Percentiles rank a stretch among this genome's conserved stretches.
phyloP scores from a whole-genome alignment of 2,329 filamentous ascomycete genomes.

The Huntiella abstrusa region DNA sequence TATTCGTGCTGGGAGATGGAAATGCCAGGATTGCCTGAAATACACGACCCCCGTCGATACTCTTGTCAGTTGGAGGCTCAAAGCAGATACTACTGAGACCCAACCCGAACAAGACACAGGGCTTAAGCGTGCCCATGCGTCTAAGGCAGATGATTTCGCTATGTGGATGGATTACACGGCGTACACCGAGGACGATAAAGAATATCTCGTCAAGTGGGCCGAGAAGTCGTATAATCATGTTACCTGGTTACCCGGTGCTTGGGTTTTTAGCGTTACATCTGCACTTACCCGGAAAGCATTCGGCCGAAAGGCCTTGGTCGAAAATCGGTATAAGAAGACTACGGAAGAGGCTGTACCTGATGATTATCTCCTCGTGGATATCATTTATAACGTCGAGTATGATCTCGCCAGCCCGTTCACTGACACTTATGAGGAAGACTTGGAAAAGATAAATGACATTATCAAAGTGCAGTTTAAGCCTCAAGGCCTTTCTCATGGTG shows the following conservation, averaged over 20 bases:
- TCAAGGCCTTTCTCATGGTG: constrained; percentile 78
- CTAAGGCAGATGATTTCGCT: neutral
- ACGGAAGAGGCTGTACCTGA: constrained; percentile 69
- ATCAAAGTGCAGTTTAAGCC: constrained; percentile 70
- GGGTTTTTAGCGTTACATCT: constrained; percentile 53
- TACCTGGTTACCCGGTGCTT: constrained; percentile 73
- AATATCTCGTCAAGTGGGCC: constrained; percentile 86
- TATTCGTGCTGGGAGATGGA: constrained; percentile 41
- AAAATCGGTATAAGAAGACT: constrained; percentile 43
- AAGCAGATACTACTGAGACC: constrained; percentile 12
- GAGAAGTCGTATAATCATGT: constrained; percentile 63
- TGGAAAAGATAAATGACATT: constrained; percentile 53
- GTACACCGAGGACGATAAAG: constrained; percentile 45
- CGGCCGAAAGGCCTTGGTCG: constrained; percentile 44
- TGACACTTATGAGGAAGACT: constrained; percentile 47
- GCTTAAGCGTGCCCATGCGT: constrained; percentile 1
- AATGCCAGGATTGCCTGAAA: constrained; percentile 58
- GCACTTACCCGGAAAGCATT: constrained; percentile 53
- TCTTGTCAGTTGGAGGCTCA: constrained; percentile 78
- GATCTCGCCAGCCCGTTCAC: constrained; percentile 26
- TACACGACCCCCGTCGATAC: constrained; percentile 48
- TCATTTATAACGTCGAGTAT: constrained; percentile 63
- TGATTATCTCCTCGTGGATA: constrained; percentile 68
- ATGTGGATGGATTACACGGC: constrained; percentile 25
- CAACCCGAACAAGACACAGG: constrained; percentile 8